phyloP scores from a whole-genome alignment of 2,329 filamentous ascomycete species.

The Torrubiella hemipterigena region DNA sequence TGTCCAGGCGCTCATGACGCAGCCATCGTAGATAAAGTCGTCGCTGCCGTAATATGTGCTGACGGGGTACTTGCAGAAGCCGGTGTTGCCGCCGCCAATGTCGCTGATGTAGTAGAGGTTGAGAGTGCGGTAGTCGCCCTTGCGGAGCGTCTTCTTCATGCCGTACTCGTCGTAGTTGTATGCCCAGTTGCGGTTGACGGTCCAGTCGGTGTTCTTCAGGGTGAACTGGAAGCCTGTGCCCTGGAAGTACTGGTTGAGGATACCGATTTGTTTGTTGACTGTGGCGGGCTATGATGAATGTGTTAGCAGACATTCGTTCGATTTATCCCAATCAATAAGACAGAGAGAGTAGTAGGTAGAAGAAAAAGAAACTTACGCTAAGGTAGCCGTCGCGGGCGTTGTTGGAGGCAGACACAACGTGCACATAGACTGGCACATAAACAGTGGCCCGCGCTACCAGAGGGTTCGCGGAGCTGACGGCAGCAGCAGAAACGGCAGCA shows the following conservation, averaged over 20 bases:
- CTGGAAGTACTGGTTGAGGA: background rate
- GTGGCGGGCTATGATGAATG: background rate
- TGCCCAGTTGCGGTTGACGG: slow-evolving; percentile 35
- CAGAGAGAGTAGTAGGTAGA: background rate
- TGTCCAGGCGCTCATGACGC: slow-evolving; percentile 22
- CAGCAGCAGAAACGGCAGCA: no score
- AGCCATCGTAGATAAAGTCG: slow-evolving; percentile 24
- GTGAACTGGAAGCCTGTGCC: slow-evolving; percentile 20
- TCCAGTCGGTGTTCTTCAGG: slow-evolving; percentile 28
- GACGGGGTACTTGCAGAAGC: slow-evolving; percentile 35
- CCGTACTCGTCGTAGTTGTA: slow-evolving; percentile 22
- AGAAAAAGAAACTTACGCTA: slow-evolving; percentile 1
- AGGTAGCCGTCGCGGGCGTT: slow-evolving; percentile 1
- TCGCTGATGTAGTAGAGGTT: slow-evolving; percentile 19
- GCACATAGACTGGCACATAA: slow-evolving; percentile 2
- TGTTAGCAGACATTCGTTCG: no score
- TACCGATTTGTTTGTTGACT: background rate
- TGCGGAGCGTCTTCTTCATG: slow-evolving; percentile 33
- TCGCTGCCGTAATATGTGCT: slow-evolving; percentile 6
- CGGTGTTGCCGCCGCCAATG: slow-evolving; percentile 9
- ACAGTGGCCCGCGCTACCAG: background rate
- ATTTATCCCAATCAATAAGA: background rate
- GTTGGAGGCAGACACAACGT: slow-evolving; percentile 2
- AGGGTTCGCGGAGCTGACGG: no score
- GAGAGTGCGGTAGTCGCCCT: slow-evolving; percentile 28